These are phyloP conservation scores for Metschnikowia lochheadii DNA, from an alignment of 805 yeast species.

Conservation along the genomic window DNA sequence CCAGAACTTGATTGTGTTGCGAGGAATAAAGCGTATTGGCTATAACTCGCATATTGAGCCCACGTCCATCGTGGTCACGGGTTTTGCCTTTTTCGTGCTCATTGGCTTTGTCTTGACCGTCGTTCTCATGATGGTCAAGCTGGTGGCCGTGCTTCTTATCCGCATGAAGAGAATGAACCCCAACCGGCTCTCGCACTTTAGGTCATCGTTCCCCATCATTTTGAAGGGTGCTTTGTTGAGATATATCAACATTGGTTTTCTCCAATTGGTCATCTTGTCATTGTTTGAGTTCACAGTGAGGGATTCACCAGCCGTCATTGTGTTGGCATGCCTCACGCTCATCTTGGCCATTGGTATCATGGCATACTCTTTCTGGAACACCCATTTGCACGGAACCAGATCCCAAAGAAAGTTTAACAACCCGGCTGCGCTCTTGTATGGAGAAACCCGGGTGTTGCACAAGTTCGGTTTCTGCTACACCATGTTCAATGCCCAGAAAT, in stretches of 20 bases:
- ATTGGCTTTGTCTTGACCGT: constrained; percentile 71
- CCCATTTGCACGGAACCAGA: constrained; percentile 54
- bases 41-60: constrained; percentile 73
- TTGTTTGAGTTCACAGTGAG: constrained; percentile 80
- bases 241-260: constrained; percentile 79
- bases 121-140: constrained; percentile 52
- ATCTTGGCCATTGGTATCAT: constrained; percentile 57
- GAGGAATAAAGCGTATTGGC: constrained; percentile 87
- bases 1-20: constrained; percentile 55
- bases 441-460: constrained; percentile 65
- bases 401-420: constrained; percentile 63
- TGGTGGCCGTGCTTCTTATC: constrained; percentile 44
- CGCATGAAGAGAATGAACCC: constrained; percentile 49
- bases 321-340: constrained; percentile 70
- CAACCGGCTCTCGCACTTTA: constrained; percentile 44
- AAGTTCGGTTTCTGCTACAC: constrained; percentile 88
- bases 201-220: constrained; percentile 53
- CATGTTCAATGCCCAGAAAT: constrained; percentile 75
- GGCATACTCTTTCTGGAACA: constrained; percentile 63
- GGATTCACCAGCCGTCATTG: constrained; percentile 88
- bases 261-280: constrained; percentile 73
- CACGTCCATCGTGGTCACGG: constrained; percentile 79
- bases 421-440: constrained; percentile 84
- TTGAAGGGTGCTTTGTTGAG: constrained; percentile 77
- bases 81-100: constrained; percentile 78